Percentiles rank a stretch among this genome's conserved stretches.
These are phyloP conservation scores for Solidago caesia DNA, from an alignment of 129 eudicot genomes.

Conservation along the genomic window DNA sequence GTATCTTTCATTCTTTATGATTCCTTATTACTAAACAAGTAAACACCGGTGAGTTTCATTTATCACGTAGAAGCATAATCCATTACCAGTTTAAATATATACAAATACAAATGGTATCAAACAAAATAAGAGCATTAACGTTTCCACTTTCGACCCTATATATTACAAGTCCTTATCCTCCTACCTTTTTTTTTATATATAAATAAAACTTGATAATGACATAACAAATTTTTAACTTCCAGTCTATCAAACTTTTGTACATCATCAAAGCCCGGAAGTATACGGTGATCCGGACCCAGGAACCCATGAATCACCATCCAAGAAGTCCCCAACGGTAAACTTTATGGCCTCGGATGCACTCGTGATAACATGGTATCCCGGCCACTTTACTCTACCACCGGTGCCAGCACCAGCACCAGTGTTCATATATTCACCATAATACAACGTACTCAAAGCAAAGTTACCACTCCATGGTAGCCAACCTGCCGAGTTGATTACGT, in stretches of 20 bases:
- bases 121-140: conserved; percentile 23
- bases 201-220: conserved; percentile 29
- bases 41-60: neutral
- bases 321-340: conserved; percentile 59
- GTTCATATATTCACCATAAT: conserved; percentile 72
- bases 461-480: conserved; percentile 62
- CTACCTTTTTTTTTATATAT: conserved; percentile 5
- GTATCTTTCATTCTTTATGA: no score
- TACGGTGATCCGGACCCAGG: conserved; percentile 58
- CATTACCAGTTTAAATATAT: conserved; percentile 8
- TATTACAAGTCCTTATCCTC: conserved; percentile 24
- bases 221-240: conserved; percentile 5
- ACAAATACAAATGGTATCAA: conserved; percentile 29
- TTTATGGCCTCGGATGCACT: conserved; percentile 45
- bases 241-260: conserved; percentile 28
- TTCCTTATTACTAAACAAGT: no score
- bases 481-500: conserved; percentile 49
- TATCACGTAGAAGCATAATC: conserved; percentile 22
- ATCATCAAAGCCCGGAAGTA: conserved; percentile 47
- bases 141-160: conserved; percentile 19
- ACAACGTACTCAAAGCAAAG: conserved; percentile 50
- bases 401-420: conserved; percentile 60
- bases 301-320: conserved; percentile 68
- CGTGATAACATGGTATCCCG: conserved; percentile 57
- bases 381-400: conserved; percentile 60